These are phyloP conservation scores for Rhizopogon roseolus DNA, from an alignment of 768 basidiomycete genomes.

Conservation along the genomic window DNA sequence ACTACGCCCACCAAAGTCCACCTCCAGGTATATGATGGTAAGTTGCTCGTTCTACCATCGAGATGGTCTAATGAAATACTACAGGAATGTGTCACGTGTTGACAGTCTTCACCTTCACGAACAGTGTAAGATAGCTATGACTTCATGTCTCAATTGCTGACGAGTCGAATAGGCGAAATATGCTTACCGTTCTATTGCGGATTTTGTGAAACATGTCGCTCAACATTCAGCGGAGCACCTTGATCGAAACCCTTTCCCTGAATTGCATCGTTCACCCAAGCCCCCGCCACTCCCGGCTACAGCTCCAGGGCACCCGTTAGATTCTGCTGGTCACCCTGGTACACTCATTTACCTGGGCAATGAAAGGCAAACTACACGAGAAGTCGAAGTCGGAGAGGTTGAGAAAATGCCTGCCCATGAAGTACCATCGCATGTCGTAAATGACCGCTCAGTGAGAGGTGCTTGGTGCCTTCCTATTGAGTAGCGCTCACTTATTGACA, in stretches of 20 bases:
- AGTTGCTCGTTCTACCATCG: constrained; percentile 10
- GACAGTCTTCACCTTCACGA: constrained; percentile 66
- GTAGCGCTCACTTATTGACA: background rate
- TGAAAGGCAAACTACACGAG: constrained; percentile 19
- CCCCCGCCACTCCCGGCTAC: background rate
- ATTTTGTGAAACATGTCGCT: constrained; percentile 53
- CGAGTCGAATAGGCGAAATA: constrained; percentile 42
- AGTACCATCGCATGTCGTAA: background rate
- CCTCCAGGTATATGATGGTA: constrained; percentile 72
- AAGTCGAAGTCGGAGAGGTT: constrained; percentile 16
- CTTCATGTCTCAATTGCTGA: background rate
- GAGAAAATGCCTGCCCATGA: background rate
- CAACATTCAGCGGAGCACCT: constrained; percentile 31
- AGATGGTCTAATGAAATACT: background rate
- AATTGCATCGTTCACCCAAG: constrained; percentile 27
- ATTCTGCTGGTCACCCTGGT: constrained; percentile 10
- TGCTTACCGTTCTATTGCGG: constrained; percentile 54
- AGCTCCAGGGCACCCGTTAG: background rate
- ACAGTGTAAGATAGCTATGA: constrained; percentile 37
- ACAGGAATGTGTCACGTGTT: constrained; percentile 71
- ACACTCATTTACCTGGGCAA: constrained; percentile 25
- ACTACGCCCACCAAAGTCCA: constrained; percentile 60
- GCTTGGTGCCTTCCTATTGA: background rate
- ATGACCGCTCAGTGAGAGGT: background rate
- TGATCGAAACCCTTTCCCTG: constrained; percentile 43